Conservation (phyloP, 1,284 basidiomycete genomes). For the Cronartium ribicola region DNA sequence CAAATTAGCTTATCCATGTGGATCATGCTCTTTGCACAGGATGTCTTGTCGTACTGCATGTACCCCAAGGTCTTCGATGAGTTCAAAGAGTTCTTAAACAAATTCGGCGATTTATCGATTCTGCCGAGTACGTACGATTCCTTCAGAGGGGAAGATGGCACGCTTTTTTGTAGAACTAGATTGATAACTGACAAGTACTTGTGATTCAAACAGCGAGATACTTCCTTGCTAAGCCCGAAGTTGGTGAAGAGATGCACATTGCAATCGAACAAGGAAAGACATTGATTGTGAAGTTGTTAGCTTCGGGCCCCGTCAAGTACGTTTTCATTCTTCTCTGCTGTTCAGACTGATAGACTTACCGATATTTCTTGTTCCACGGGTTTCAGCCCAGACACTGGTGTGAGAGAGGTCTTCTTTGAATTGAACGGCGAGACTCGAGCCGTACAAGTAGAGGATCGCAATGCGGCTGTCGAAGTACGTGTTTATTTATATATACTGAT, state of each 20-base stretch:
- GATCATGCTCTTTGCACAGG: slow-evolving; percentile 52
- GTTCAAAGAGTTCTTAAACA: slow-evolving; percentile 24
- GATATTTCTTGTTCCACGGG: neutral
- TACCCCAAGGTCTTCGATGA: slow-evolving; percentile 70
- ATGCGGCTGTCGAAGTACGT: slow-evolving; percentile 74
- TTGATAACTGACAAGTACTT: neutral
- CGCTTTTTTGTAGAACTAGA: neutral
- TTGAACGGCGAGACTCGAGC: slow-evolving; percentile 66
- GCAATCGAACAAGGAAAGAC: slow-evolving; percentile 97
- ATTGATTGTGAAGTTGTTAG: slow-evolving; percentile 91
- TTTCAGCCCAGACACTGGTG: slow-evolving; percentile 67
- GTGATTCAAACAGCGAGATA: slow-evolving; percentile 75
- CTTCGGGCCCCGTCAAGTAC: slow-evolving; percentile 81
- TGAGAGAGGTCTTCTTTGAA: slow-evolving; percentile 97
- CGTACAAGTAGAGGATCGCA: slow-evolving; percentile 88
- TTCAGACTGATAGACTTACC: neutral
- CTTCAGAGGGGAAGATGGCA: neutral
- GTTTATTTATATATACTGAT: neutral
- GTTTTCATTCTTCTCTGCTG: neutral
- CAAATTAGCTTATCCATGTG: neutral
- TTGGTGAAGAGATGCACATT: slow-evolving; percentile 94
- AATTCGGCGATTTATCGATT: slow-evolving; percentile 36
- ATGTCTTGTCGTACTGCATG: slow-evolving; percentile 94
- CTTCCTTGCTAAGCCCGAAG: slow-evolving; percentile 87
- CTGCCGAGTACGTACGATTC: slow-evolving; percentile 11